Evolutionary conservation across 148 eudicot species (phyloP), one percentile per base, ranked within the genome.

Genomic region (Rhododendron simsii): DNA sequence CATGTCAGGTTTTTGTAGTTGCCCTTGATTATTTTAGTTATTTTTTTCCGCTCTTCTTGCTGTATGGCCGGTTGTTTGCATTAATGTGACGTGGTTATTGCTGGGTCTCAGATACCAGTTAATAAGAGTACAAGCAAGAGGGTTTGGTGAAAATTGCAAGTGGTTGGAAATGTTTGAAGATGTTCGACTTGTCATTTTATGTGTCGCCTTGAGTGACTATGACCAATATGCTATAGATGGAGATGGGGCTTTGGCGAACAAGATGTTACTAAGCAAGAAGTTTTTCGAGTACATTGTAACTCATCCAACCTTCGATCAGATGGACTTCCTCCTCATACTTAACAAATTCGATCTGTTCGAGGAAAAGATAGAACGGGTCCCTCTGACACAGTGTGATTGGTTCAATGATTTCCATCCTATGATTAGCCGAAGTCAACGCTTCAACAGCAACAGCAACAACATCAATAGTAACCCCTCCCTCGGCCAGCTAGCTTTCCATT

Each of bases 121-220:
- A 73, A 94, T 97, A 55, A 93, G 99, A 90, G 90, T 93, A 76
- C 99, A 94, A 89, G 98, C 98, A 59, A 93, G 93, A 87, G 95
- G 96, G 47, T 91, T 93, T 85, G 93, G 89, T 33, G 98, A 96
- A 87, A 95, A 90, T 87, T 95, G 99, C 93, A 96, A 95, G 87
- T 96, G 98, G 98, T 86, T 97, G 86, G 95, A 97, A 86, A 95
- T 95, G 98, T 93, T 97, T 84, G 98, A 97, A 92, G 96, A 97
- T 85, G 96, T 92, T 28, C 90, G 98, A 63, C 83, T 97, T 87
- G 98, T 97, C 82, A 94, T 96, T 12, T 96, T 95, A 85, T 93
- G 96, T 83, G 95, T 94, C 39, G 69, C 98, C 57, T 89, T 96
- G 69, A 93, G 91, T 63, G 99, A 95, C 88, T 96, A 92, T 83